Percentiles rank a stretch among this genome's conserved stretches.
phyloP scores from a whole-genome alignment of 305 asterid genomes.

The Lippia alba region DNA sequence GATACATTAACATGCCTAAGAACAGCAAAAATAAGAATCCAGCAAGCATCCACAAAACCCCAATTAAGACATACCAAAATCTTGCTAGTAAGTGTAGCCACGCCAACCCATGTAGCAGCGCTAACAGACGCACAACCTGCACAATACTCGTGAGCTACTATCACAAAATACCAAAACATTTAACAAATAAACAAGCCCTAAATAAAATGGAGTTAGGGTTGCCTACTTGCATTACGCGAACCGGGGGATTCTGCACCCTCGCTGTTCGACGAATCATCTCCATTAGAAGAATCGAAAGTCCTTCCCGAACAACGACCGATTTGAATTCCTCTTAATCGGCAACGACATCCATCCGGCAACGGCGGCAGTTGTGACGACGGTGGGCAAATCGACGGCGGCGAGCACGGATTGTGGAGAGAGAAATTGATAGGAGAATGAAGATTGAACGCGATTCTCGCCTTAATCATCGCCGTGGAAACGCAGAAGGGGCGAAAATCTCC shows the following conservation, averaged over 20 bases:
- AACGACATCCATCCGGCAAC: constrained; percentile 25
- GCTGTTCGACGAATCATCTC: constrained; percentile 29
- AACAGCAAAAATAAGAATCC: neutral
- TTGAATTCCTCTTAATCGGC: constrained; percentile 33
- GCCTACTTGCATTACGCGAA: constrained; percentile 22
- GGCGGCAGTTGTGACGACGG: constrained; percentile 19
- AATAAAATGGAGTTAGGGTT: neutral
- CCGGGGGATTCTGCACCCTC: constrained; percentile 31
- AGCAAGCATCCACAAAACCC: neutral
- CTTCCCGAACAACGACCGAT: constrained; percentile 27
- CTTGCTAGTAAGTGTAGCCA: constrained; percentile 51
- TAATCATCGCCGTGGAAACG: constrained; percentile 31
- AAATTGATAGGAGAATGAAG: constrained; percentile 14
- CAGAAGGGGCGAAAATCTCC: neutral
- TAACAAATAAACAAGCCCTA: constrained; percentile 1
- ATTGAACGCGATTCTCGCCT: constrained; percentile 31
- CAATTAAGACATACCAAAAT: constrained; percentile 43
- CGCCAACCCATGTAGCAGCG: constrained; percentile 43
- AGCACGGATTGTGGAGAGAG: constrained; percentile 1
- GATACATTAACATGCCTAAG: neutral
- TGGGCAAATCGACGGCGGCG: constrained; percentile 16
- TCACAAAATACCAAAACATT: neutral
- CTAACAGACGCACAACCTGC: constrained; percentile 36
- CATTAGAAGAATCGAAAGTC: constrained; percentile 15
- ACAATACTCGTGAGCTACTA: neutral